These are phyloP conservation scores for Basidiobolus meristosporus DNA, from an alignment of 371 early-diverging fungal genomes.

Conservation along the genomic window DNA sequence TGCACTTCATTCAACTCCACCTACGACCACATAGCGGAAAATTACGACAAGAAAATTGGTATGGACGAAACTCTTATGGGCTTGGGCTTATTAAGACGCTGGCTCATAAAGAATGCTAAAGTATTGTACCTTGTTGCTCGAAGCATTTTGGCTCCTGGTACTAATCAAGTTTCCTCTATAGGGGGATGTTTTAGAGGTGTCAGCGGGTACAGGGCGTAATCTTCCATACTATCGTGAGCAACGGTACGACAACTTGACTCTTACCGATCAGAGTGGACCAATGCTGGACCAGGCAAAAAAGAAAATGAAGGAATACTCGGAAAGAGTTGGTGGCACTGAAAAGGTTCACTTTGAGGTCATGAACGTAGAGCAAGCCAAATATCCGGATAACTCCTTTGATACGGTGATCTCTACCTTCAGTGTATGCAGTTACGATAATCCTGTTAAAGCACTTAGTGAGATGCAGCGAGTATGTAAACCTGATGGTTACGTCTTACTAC, in stretches of 20 bases:
- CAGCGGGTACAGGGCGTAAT: constrained; percentile 57
- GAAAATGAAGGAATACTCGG: no score
- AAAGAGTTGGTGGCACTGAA: constrained; percentile 11
- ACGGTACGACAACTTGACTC: constrained; percentile 16
- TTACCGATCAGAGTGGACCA: constrained; percentile 27
- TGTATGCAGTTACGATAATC: constrained; percentile 51
- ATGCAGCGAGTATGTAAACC: constrained; percentile 33
- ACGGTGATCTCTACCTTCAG: constrained; percentile 72
- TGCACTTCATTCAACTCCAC: neutral
- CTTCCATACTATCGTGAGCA: constrained; percentile 26
- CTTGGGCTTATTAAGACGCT: constrained; percentile 32
- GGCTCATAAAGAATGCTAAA: constrained; percentile 22
- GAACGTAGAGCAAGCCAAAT: constrained; percentile 9
- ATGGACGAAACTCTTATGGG: constrained; percentile 49
- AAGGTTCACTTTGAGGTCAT: constrained; percentile 15
- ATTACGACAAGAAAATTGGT: constrained; percentile 36
- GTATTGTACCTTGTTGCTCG: constrained; percentile 4
- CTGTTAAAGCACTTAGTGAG: constrained; percentile 36
- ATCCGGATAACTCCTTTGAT: constrained; percentile 26
- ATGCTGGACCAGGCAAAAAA: constrained; percentile 41
- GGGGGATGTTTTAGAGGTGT: constrained; percentile 38
- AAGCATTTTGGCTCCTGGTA: neutral
- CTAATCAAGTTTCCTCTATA: neutral
- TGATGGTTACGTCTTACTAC: constrained; percentile 38
- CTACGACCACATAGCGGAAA: constrained; percentile 15